Percentiles rank a stretch among this genome's conserved stretches.
Conservation (phyloP, 345 rosid genomes). For the Cardamine chenopodiifolia region DNA sequence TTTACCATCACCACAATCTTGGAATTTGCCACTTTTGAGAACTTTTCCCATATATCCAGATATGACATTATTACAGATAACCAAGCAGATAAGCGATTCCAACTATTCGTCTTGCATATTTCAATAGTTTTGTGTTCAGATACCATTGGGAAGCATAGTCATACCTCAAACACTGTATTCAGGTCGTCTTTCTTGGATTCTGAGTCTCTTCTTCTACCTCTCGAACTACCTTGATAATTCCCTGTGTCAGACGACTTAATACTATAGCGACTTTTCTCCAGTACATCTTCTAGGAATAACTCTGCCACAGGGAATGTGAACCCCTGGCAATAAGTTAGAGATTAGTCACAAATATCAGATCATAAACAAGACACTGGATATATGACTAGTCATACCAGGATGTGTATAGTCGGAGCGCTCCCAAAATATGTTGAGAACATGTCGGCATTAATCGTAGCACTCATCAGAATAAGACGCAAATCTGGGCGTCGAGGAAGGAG, state of each 20-base stretch:
- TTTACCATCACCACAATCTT: neutral
- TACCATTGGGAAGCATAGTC: conserved; percentile 17
- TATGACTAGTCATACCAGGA: conserved; percentile 59
- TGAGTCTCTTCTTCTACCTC: conserved; percentile 75
- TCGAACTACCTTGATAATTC: conserved; percentile 67
- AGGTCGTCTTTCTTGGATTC: conserved; percentile 74
- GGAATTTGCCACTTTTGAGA: neutral
- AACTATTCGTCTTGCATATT: neutral
- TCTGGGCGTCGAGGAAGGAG: conserved; percentile 93
- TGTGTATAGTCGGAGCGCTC: conserved; percentile 76
- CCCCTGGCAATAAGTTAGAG: conserved; percentile 56
- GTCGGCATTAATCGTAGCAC: conserved; percentile 94
- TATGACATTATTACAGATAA: neutral
- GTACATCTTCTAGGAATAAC: conserved; percentile 82
- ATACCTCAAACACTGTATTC: conserved; percentile 75
- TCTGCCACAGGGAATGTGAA: conserved; percentile 88
- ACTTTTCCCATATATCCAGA: neutral
- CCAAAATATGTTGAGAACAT: conserved; percentile 87
- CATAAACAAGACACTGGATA: conserved; percentile 1
- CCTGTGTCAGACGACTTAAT: conserved; percentile 67
- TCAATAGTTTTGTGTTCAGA: neutral
- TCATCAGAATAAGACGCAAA: conserved; percentile 84
- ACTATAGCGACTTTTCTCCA: conserved; percentile 72
- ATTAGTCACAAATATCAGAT: conserved; percentile 10
- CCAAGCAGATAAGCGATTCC: neutral